Conservation (phyloP, 257 asterid genomes). For the Coffea eugenioides region DNA sequence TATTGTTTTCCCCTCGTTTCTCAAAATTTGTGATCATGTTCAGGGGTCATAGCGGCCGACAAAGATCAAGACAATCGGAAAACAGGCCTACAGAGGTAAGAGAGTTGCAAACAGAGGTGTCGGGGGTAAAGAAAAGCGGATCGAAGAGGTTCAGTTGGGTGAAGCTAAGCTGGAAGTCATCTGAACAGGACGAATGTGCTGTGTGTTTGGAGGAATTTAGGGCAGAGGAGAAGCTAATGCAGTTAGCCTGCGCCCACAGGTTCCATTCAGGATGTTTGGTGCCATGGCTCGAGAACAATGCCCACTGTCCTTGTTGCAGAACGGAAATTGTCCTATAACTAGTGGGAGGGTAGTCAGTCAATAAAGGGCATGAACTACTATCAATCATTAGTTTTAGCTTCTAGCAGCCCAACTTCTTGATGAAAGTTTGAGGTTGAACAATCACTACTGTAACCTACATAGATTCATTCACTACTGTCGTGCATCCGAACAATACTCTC, state of each 20-base stretch:
- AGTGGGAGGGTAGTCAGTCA: neutral
- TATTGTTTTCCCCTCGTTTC: no score
- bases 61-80: conserved; percentile 18
- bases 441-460: neutral
- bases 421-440: neutral
- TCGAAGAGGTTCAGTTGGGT: conserved; percentile 54
- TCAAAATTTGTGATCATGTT: neutral
- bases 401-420: conserved; percentile 8
- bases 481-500: no score
- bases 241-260: conserved; percentile 64
- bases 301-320: conserved; percentile 78
- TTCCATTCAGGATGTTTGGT: conserved; percentile 64
- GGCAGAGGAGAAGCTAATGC: conserved; percentile 45
- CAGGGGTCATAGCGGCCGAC: conserved; percentile 18
- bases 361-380: neutral
- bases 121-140: conserved; percentile 39
- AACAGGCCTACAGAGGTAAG: conserved; percentile 17
- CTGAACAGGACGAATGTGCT: conserved; percentile 64
- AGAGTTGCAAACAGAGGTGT: conserved; percentile 20
- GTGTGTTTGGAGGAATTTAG: conserved; percentile 67
- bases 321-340: conserved; percentile 2
- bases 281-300: conserved; percentile 68
- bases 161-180: conserved; percentile 53
- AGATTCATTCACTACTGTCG: neutral
- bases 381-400: no score